These are phyloP conservation scores for Dactylella cylindrospora DNA, from an alignment of 2,329 filamentous ascomycete species.

Conservation along the genomic window DNA sequence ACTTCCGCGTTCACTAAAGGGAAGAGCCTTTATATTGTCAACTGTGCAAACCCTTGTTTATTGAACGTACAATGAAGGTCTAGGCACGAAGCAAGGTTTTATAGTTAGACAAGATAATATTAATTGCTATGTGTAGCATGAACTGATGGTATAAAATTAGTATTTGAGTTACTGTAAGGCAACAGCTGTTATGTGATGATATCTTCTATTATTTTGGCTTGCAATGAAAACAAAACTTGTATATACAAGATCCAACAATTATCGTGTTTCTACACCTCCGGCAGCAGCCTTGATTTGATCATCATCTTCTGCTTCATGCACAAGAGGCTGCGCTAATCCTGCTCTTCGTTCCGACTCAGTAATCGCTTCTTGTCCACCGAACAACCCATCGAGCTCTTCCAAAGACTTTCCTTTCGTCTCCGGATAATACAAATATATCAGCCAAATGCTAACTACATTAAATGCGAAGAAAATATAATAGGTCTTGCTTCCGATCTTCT, in stretches of 20 bases:
- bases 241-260: too few relatives aligned
- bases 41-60: too few relatives aligned
- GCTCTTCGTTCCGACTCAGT: neutral
- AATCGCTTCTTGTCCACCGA: conserved; percentile 9
- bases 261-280: neutral
- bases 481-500: conserved; percentile 44
- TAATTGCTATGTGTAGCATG: too few relatives aligned
- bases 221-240: too few relatives aligned
- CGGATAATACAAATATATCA: conserved; percentile 38
- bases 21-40: too few relatives aligned
- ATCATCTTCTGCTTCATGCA: conserved; percentile 11
- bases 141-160: too few relatives aligned
- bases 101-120: too few relatives aligned
- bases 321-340: conserved; percentile 5
- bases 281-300: conserved; percentile 1
- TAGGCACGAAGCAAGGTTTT: too few relatives aligned
- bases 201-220: neutral
- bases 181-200: too few relatives aligned
- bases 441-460: conserved; percentile 26
- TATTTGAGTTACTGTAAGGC: too few relatives aligned
- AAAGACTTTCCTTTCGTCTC: conserved; percentile 43
- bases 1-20: too few relatives aligned
- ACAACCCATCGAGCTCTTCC: conserved; percentile 41
- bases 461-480: conserved; percentile 42
- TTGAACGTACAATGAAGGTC: too few relatives aligned